Evolutionary conservation across 1,139 yeast genomes (phyloP).

Genomic region (Blastobotrys elegans): DNA sequence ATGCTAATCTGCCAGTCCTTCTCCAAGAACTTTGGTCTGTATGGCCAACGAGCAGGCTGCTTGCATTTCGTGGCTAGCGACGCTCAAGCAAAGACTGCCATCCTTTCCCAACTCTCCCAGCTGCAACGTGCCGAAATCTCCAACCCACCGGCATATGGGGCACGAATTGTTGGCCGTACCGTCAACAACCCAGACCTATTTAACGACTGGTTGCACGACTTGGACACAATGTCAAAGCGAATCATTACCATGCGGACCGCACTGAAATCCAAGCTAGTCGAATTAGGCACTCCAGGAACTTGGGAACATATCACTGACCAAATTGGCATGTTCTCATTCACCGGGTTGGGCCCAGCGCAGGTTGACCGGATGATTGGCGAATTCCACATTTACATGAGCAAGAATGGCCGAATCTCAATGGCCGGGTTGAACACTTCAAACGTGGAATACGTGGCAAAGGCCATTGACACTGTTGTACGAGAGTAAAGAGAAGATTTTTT

Average conservation of each 20-base stretch:
- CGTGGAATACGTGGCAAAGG: conserved; percentile 75
- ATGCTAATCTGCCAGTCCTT: conserved; percentile 81
- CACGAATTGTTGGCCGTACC: conserved; percentile 77
- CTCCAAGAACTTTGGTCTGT: conserved; percentile 95
- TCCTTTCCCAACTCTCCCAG: conserved; percentile 74
- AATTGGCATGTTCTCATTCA: conserved; percentile 95
- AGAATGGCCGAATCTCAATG: conserved; percentile 87
- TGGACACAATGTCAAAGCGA: conserved; percentile 70
- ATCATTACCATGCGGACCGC: conserved; percentile 63
- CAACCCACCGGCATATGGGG: conserved; percentile 92
- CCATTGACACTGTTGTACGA: conserved; percentile 54
- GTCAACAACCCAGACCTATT: conserved; percentile 58
- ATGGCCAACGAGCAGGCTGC: conserved; percentile 96
- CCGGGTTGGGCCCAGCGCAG: conserved; percentile 71
- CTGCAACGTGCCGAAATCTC: conserved; percentile 85
- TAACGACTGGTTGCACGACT: conserved; percentile 73
- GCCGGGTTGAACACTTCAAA: conserved; percentile 81
- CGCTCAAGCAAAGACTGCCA: conserved; percentile 34
- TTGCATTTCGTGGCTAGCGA: conserved; percentile 48
- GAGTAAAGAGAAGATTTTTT: neutral
- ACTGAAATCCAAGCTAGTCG: conserved; percentile 47
- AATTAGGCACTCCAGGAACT: conserved; percentile 53
- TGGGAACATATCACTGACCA: conserved; percentile 89
- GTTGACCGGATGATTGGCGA: conserved; percentile 64
- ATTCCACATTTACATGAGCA: conserved; percentile 76